Evolutionary conservation across 164 flowering plant genomes (phyloP).

Genomic region (Sedum album): DNA sequence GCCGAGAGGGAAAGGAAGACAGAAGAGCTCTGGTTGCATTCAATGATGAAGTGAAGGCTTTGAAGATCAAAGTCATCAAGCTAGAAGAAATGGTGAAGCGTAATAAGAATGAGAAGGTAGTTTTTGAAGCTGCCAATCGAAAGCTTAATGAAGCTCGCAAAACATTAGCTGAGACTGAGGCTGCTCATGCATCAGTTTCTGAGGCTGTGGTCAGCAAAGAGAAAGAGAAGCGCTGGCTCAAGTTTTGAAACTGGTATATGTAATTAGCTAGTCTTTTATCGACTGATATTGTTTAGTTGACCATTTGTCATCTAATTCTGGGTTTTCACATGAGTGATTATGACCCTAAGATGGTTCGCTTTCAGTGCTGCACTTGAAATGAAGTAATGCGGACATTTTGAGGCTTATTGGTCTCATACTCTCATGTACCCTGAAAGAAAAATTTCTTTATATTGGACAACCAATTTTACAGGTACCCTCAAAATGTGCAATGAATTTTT

Average conservation of each 20-base stretch:
- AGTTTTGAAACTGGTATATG: constrained; percentile 33
- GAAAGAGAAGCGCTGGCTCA: constrained; percentile 87
- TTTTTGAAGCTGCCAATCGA: constrained; percentile 64
- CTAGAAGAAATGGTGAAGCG: constrained; percentile 81
- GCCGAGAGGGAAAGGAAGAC: constrained; percentile 41
- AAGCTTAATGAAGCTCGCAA: constrained; percentile 67
- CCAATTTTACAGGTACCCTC: no score
- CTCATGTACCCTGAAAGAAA: no score
- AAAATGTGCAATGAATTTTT: no score
- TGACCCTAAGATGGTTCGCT: no score
- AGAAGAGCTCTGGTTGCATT: constrained; percentile 57
- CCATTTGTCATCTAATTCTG: no score
- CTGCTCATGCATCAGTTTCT: constrained; percentile 67
- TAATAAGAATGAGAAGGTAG: constrained; percentile 64
- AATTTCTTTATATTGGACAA: no score
- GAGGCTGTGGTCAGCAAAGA: constrained; percentile 57
- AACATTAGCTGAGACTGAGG: constrained; percentile 65
- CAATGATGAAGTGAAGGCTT: constrained; percentile 65
- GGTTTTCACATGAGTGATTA: no score
- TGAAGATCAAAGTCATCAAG: constrained; percentile 50
- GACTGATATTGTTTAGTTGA: no score
- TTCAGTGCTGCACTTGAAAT: no score
- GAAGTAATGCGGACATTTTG: no score
- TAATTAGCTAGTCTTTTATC: no score
- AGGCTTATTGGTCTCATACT: no score